These are phyloP conservation scores for Neurospora sp. DNA, from an alignment of 495 filamentous ascomycete genomes.

Conservation along the genomic window DNA sequence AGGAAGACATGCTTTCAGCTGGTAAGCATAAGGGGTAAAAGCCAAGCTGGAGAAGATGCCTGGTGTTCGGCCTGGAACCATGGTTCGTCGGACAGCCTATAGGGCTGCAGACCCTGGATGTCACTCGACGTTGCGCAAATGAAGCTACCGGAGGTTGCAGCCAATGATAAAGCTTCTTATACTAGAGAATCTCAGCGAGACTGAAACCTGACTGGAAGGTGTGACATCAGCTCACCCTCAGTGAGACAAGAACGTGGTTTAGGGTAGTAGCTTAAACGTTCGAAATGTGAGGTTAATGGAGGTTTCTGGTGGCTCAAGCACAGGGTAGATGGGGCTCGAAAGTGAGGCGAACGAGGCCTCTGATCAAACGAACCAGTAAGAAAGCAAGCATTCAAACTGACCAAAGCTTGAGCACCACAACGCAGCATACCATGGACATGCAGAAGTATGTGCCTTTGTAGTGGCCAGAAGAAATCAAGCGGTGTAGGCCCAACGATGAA, in stretches of 20 bases:
- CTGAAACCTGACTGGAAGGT: background rate
- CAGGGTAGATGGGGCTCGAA: conserved; percentile 11
- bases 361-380: conserved; percentile 10
- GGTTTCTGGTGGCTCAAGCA: conserved; percentile 4
- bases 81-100: conserved; percentile 6
- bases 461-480: conserved; percentile 15
- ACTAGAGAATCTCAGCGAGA: background rate
- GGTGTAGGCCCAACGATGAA: conserved; percentile 11
- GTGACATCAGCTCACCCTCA: background rate
- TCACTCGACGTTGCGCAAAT: conserved; percentile 9
- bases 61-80: background rate
- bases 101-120: conserved; percentile 18
- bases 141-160: background rate
- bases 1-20: background rate
- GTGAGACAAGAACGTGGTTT: background rate
- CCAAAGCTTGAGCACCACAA: conserved; percentile 7
- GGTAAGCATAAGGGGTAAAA: background rate
- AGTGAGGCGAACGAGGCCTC: conserved; percentile 20
- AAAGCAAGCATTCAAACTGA: background rate
- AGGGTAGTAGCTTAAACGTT: background rate
- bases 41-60: background rate
- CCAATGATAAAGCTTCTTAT: background rate
- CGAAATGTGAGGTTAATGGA: background rate
- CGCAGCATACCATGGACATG: conserved; percentile 6
- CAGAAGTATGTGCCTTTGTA: conserved; percentile 8